These are phyloP conservation scores for Vaccinium macrocarpon DNA, from an alignment of 148 eudicot species.

Conservation along the genomic window DNA sequence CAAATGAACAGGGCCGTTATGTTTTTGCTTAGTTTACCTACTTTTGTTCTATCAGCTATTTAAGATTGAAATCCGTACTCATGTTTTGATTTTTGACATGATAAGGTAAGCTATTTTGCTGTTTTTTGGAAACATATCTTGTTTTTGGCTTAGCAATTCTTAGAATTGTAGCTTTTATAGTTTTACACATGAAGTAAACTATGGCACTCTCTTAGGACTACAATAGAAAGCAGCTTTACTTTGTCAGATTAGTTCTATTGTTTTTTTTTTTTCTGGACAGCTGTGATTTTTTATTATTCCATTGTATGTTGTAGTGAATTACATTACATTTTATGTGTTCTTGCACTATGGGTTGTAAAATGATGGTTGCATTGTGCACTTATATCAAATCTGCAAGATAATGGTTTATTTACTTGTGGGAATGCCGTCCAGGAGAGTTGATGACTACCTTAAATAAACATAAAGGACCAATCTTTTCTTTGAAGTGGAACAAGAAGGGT, in stretches of 20 bases:
- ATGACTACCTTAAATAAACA: conserved; percentile 56
- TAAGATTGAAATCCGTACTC: background rate
- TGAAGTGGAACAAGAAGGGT: conserved; percentile 81
- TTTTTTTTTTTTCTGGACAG: background rate
- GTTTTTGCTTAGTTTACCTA: background rate
- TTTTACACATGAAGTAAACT: background rate
- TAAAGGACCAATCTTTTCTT: conserved; percentile 69
- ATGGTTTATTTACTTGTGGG: conserved; percentile 9
- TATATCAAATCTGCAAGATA: background rate
- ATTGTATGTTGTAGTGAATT: background rate
- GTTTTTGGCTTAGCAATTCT: background rate
- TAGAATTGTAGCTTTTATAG: background rate
- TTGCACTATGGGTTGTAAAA: background rate
- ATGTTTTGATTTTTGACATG: background rate
- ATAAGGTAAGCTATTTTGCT: background rate
- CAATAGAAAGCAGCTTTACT: background rate
- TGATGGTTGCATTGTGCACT: background rate
- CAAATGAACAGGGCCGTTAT: too few species aligned
- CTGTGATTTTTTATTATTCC: background rate
- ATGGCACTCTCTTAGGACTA: background rate
- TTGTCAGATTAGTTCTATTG: background rate
- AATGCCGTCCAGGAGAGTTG: conserved; percentile 49
- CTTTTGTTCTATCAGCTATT: background rate
- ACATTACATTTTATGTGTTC: background rate
- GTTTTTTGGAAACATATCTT: background rate